A percentile compares a stretch with the other conserved stretches of the same genome.
These are phyloP conservation scores for Aspergillus ruber DNA, from an alignment of 2,329 filamentous ascomycete species.

Conservation along the genomic window DNA sequence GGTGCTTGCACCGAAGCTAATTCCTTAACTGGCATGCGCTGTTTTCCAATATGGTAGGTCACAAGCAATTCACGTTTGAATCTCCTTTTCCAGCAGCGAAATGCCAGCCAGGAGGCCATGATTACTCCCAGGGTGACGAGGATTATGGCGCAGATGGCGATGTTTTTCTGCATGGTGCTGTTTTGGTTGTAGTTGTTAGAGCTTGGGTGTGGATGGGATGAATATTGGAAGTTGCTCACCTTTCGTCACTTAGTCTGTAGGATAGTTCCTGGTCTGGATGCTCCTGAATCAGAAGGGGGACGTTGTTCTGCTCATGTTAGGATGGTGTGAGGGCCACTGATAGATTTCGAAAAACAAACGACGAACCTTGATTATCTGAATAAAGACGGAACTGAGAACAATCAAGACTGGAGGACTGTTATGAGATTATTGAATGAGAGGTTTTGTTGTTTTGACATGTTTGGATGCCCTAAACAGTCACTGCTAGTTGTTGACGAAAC, in stretches of 20 bases:
- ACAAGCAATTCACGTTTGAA: neutral
- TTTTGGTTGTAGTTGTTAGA: neutral
- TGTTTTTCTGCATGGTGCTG: slow-evolving; percentile 12
- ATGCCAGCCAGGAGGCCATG: slow-evolving; percentile 1
- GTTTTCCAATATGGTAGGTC: neutral
- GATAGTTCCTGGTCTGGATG: too few species aligned
- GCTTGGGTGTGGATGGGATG: too few species aligned
- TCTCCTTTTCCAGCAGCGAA: neutral
- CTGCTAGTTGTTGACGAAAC: too few species aligned
- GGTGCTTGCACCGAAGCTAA: too few species aligned
- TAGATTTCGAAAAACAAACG: too few species aligned
- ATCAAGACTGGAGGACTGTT: neutral
- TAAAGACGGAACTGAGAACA: neutral
- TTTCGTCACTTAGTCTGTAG: too few species aligned
- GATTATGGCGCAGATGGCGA: slow-evolving; percentile 10
- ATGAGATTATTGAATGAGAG: neutral
- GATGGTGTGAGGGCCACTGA: too few species aligned
- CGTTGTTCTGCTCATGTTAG: too few species aligned
- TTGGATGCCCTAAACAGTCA: neutral
- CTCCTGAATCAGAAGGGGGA: too few species aligned
- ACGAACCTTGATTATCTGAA: too few species aligned
- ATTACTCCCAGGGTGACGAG: slow-evolving; percentile 1
- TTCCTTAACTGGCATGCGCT: neutral
- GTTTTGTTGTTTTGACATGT: neutral
- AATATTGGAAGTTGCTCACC: too few species aligned